A percentile compares a stretch with the other conserved stretches of the same genome.
Conservation (phyloP, 768 basidiomycete genomes). For the Pleurotus cornucopiae region DNA sequence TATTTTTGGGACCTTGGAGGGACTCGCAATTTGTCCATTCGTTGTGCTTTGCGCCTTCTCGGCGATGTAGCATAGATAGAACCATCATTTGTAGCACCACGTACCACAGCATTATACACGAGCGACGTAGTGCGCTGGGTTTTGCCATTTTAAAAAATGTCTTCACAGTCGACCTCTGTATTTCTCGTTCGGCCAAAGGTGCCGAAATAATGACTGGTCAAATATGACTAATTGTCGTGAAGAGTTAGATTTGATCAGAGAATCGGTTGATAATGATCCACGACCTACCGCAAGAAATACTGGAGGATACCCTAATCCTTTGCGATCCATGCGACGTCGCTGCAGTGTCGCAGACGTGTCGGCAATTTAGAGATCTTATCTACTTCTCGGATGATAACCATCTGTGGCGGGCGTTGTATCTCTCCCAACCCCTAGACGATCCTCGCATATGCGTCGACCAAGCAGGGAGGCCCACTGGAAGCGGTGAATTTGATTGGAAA, state of each 20-base stretch:
- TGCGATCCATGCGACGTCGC: constrained; percentile 63
- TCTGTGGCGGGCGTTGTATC: constrained; percentile 67
- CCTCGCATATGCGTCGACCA: constrained; percentile 45
- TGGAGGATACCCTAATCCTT: constrained; percentile 52
- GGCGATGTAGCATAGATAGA: constrained; percentile 31
- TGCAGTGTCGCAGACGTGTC: constrained; percentile 46
- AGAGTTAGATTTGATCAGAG: too few relatives aligned
- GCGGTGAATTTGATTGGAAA: constrained; percentile 45
- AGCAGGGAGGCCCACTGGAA: constrained; percentile 19
- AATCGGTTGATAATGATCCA: constrained; percentile 14
- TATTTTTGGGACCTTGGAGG: constrained; percentile 15
- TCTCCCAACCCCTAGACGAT: constrained; percentile 60
- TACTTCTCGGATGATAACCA: constrained; percentile 40
- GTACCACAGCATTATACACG: constrained; percentile 35
- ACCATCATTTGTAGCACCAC: constrained; percentile 21
- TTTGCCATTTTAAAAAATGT: constrained; percentile 5
- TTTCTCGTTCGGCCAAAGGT: constrained; percentile 4
- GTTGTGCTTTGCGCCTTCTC: constrained; percentile 14
- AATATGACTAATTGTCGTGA: background rate
- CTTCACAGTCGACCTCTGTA: constrained; percentile 8
- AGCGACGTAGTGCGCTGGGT: constrained; percentile 19
- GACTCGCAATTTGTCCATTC: constrained; percentile 13
- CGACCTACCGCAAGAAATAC: constrained; percentile 53
- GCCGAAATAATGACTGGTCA: background rate
- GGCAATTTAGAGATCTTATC: constrained; percentile 34